phyloP scores from a whole-genome alignment of 31 red algal genomes.

The Asparagopsis taxiformis region DNA sequence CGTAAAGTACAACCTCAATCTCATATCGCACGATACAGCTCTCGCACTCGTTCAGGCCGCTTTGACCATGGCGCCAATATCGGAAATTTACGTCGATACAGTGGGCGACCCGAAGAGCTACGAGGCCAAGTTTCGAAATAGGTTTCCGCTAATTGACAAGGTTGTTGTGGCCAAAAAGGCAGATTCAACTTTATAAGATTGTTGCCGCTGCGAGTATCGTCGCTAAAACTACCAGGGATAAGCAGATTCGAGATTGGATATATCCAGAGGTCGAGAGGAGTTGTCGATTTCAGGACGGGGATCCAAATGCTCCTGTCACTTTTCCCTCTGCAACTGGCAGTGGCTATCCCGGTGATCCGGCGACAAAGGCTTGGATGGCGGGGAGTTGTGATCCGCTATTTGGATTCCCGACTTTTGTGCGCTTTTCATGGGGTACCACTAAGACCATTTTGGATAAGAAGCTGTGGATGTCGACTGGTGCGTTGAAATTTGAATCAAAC shows the following conservation, averaged over 20 bases:
- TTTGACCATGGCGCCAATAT: slow-evolving; percentile 50
- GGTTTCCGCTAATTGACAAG: slow-evolving; percentile 58
- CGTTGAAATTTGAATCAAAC: not conserved
- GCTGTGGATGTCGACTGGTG: slow-evolving; percentile 55
- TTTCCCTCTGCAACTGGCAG: slow-evolving; percentile 46
- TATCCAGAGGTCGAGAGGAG: slow-evolving; percentile 64
- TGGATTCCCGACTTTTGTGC: slow-evolving; percentile 74
- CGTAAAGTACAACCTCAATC: slow-evolving; percentile 70
- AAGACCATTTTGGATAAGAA: slow-evolving; percentile 35
- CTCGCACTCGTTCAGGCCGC: slow-evolving; percentile 61
- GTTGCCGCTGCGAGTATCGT: slow-evolving; percentile 90
- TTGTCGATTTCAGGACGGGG: not conserved
- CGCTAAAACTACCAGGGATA: slow-evolving; percentile 79
- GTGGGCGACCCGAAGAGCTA: slow-evolving; percentile 73
- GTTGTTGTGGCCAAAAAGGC: slow-evolving; percentile 85
- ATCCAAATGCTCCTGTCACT: slow-evolving; percentile 11
- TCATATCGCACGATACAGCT: slow-evolving; percentile 78
- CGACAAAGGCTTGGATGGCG: slow-evolving; percentile 73
- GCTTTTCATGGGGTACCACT: slow-evolving; percentile 69
- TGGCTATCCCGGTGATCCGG: slow-evolving; percentile 83
- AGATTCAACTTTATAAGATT: slow-evolving; percentile 62
- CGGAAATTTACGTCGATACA: slow-evolving; percentile 86
- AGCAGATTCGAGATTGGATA: slow-evolving; percentile 50
- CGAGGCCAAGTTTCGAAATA: slow-evolving; percentile 46
- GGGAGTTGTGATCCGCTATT: slow-evolving; percentile 59